Percentiles rank a stretch among this genome's conserved stretches.
Conservation (phyloP, 2,329 filamentous ascomycete species). For the Ophiostoma montium region DNA sequence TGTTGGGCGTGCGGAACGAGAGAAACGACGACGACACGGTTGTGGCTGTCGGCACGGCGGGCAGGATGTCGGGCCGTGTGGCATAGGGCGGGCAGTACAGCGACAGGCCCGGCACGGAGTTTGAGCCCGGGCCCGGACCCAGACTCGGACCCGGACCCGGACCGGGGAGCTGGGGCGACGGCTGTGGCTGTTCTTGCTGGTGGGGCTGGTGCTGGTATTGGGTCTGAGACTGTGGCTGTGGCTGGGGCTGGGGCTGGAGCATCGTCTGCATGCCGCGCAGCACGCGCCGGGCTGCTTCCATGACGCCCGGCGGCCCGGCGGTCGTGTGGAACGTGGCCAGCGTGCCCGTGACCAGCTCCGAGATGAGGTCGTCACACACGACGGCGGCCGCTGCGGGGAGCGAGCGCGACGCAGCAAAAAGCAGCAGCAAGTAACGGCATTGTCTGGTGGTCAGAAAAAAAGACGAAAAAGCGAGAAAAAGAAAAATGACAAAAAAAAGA, state of each 20-base stretch:
- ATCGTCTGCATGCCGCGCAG: conserved; percentile 2
- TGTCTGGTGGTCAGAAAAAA: conserved; percentile 8
- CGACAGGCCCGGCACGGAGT: not conserved
- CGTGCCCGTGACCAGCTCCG: conserved; percentile 8
- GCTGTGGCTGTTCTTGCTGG: too few relatives aligned
- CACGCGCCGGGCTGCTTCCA: conserved; percentile 8
- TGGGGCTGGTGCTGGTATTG: not conserved
- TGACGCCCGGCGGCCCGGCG: conserved; percentile 3
- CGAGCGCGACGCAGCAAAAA: conserved; percentile 9
- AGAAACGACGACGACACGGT: conserved; percentile 6
- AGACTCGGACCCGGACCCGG: too few relatives aligned
- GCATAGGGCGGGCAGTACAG: conserved; percentile 9
- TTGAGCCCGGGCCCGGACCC: not conserved
- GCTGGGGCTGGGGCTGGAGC: not conserved
- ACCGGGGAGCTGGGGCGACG: too few relatives aligned
- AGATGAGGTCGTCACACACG: conserved; percentile 1
- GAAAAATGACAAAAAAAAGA: too few relatives aligned
- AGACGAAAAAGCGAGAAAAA: too few relatives aligned
- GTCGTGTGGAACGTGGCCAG: conserved; percentile 1
- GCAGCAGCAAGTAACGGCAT: conserved; percentile 12
- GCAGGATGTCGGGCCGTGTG: not conserved
- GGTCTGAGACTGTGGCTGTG: not conserved
- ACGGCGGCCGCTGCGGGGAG: not conserved
- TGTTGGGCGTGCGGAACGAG: conserved; percentile 8
- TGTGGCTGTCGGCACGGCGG: conserved; percentile 5